These are phyloP conservation scores for Sporisorium sorghi DNA, from an alignment of 1,284 basidiomycete genomes.

Conservation along the genomic window DNA sequence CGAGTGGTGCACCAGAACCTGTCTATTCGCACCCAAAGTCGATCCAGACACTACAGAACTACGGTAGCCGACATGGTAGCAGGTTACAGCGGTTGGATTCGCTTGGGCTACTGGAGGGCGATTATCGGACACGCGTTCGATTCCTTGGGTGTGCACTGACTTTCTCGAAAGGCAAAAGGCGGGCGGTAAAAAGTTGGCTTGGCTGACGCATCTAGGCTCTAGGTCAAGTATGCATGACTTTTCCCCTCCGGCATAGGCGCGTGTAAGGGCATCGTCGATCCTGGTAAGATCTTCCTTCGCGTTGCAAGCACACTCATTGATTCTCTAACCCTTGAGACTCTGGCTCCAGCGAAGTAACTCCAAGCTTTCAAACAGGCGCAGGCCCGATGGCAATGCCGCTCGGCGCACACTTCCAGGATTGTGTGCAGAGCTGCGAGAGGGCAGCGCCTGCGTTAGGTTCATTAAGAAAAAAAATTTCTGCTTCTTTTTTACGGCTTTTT, in stretches of 20 bases:
- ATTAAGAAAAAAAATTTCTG: too few species aligned
- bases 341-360: too few species aligned
- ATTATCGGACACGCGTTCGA: slow-evolving; percentile 10
- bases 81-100: neutral
- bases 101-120: too few species aligned
- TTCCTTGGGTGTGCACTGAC: neutral
- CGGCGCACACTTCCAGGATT: slow-evolving; percentile 13
- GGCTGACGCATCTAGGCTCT: slow-evolving; percentile 38
- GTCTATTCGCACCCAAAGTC: neutral
- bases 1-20: too few species aligned
- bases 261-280: too few species aligned
- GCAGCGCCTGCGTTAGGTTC: slow-evolving; percentile 6
- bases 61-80: slow-evolving; percentile 10
- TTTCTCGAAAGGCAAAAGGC: neutral
- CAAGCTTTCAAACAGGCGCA: too few species aligned
- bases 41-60: neutral
- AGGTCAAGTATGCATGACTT: slow-evolving; percentile 28
- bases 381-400: too few species aligned
- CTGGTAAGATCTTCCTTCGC: slow-evolving; percentile 21
- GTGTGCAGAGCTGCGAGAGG: neutral
- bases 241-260: too few species aligned
- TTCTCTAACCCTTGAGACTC: too few species aligned
- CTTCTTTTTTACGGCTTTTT: too few species aligned
- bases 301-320: neutral
- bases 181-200: slow-evolving; percentile 14